phyloP scores from a whole-genome alignment of 495 filamentous ascomycete genomes.

The Penicillium diatomitis region DNA sequence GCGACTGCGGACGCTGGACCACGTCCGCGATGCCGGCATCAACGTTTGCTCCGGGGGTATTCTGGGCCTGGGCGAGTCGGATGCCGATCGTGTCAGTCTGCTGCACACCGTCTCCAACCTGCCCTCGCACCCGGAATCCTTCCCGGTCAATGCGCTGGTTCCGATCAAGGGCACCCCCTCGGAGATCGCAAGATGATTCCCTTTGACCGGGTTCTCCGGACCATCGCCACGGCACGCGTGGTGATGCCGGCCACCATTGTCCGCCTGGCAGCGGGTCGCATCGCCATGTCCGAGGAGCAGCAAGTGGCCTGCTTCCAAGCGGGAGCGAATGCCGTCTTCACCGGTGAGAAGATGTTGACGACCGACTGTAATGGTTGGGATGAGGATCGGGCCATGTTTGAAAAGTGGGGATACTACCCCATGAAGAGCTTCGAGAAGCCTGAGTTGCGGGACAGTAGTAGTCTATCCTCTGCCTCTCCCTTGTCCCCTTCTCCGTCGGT shows the following conservation, averaged over 20 bases:
- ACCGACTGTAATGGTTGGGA: conserved; percentile 84
- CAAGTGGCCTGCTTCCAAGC: conserved; percentile 78
- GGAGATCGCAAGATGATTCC: conserved; percentile 59
- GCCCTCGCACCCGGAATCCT: conserved; percentile 69
- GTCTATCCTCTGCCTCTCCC: conserved; percentile 1
- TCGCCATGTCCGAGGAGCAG: conserved; percentile 70
- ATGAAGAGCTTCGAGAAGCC: conserved; percentile 49
- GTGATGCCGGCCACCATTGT: conserved; percentile 75
- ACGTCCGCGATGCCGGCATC: conserved; percentile 74
- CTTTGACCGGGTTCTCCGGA: conserved; percentile 63
- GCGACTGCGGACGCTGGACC: conserved; percentile 59
- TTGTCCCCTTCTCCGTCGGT: conserved; percentile 6
- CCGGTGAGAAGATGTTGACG: conserved; percentile 86
- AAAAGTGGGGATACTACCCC: conserved; percentile 63
- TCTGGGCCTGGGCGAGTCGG: conserved; percentile 65
- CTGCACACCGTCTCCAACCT: conserved; percentile 69
- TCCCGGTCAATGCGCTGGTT: conserved; percentile 79
- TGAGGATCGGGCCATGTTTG: conserved; percentile 72
- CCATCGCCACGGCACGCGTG: conserved; percentile 68
- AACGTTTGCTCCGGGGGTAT: conserved; percentile 83
- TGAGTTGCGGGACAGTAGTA: background rate
- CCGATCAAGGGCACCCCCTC: conserved; percentile 80
- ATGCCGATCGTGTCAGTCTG: conserved; percentile 66
- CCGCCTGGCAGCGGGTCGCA: conserved; percentile 69
- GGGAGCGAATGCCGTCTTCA: conserved; percentile 82